Base-by-base conservation (phyloP, 2,329 filamentous ascomycete genomes). In the Tympanopsis confertula region DNA sequence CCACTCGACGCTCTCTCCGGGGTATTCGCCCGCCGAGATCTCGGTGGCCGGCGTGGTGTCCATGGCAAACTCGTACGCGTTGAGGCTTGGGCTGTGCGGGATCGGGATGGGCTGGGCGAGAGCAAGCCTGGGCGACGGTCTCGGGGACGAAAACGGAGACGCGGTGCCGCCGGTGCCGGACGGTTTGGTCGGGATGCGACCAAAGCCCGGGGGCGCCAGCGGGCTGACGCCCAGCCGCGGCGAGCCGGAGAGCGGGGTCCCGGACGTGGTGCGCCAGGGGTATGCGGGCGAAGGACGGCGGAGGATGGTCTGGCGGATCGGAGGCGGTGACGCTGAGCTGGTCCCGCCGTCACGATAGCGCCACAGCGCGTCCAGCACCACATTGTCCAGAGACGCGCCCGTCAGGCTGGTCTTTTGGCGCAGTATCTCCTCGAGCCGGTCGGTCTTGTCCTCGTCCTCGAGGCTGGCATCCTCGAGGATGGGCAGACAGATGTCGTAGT, bases 1-100 rank as follows among this genome's bases (percentile, higher is more conserved):
- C 91, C 89, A 96, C 59, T 96, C 89, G 38, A 98, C 87, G 49
- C 91, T 94, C 56, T 96, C 89, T 44, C 82, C 85, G 47, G 89
- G 88, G 52, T 87, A 82, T 50, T 96, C 87, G 40, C 87, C 87
- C 54, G 93, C 7, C 7, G 22, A 89, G 42, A 85, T 84, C 52
- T 96, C 88, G 33, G 81, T 79, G 14, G 83, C 78, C 5, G 86
- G 82, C 36, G 78, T 85, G 15, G 79, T 72, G 51, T 94, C 87
- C 52, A 78, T 89, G 36, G 77, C 74, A 61, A 95, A 95, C 58
- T 94, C 86, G 62, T 96, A 98, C 38, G 88, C 86, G 62, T 94
- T 95, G 45, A 96, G 63, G 54, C 75, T 94, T 28, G 91, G 91
- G 50, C 88, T 95, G 58, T 96, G 86, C 4, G 91, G 91, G 49